phyloP scores from a whole-genome alignment of 169 alveolate species.

The Eimeria brunetti region DNA sequence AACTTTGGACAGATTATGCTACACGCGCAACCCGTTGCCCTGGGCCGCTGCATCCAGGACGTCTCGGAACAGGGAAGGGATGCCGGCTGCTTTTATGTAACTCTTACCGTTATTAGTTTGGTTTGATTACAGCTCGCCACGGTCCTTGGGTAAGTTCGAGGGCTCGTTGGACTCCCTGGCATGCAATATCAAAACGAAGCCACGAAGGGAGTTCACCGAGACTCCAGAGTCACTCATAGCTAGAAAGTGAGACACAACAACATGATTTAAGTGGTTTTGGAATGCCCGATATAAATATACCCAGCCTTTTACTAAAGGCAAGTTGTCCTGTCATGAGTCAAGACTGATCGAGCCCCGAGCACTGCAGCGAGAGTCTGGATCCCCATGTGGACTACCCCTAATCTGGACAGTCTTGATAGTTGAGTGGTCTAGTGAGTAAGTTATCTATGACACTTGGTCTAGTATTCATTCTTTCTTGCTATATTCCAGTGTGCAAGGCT shows the following conservation, averaged over 20 bases:
- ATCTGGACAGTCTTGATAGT: not conserved
- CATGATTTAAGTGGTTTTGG: not conserved
- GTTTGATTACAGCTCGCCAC: not conserved
- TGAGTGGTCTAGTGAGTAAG: not conserved
- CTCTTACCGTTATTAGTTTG: not conserved
- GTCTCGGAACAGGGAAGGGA: too few relatives aligned
- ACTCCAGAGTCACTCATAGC: not conserved
- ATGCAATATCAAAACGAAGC: not conserved
- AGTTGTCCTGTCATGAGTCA: not conserved
- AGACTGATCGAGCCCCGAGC: conserved; percentile 19
- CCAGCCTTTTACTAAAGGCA: not conserved
- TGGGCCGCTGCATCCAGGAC: too few relatives aligned
- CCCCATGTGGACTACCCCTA: not conserved
- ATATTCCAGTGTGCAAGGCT: not conserved
- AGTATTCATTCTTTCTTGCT: not conserved
- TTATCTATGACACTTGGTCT: not conserved
- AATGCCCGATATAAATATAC: not conserved
- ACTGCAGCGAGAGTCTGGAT: not conserved
- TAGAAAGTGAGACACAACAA: not conserved
- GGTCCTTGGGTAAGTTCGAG: not conserved
- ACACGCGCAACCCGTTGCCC: too few relatives aligned
- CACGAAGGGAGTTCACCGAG: not conserved
- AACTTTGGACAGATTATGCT: too few relatives aligned
- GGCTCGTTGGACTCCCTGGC: not conserved
- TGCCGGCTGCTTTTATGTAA: too few relatives aligned